Evolutionary conservation across 495 filamentous ascomycete species (phyloP), one percentile per base, ranked within the genome.

Genomic region (Apodospora peruviana): DNA sequence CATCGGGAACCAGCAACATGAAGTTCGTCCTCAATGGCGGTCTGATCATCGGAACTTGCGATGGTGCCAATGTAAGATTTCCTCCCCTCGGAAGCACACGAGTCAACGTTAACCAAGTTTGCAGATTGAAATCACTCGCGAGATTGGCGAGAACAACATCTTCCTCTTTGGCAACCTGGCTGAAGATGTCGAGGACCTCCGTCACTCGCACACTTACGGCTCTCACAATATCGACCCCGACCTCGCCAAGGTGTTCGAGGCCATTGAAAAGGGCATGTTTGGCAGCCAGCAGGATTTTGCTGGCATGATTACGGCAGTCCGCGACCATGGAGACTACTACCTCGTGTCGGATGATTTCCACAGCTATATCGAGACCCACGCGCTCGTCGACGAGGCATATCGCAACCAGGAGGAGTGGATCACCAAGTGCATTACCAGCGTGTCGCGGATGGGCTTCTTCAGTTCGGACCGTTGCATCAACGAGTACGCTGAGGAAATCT

Each of bases 21-120:
- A 98, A 98, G 66, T 98, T 98, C 60, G 91, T 96, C 11, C 74
- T 98, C 57, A 98, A 97, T 59, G 93, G 93, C 48, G 93, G 93
- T 36, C 72, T 98, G 48, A 94, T 98, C 53, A 97, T 98, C 48
- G 93, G 93, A 61, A 98, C 93, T 32, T 96, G 90, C 65, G 93
- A 98, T 59, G 93, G 93, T 61, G 93, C 93, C 47, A 98, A 98
- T 55, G 90, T 95, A 76, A 78, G 84, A 29, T 23, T 32, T 9
- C 47, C 10, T 1, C 22, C 10, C 1, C 0, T 5, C 23, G 1
- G 17, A 9, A 7, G 12, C 2, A 36, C 10, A 4, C 7, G 14
- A 41, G 19, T 10, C 2, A 3, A n/a, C 12, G 8, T 46, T 62
- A 23, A 64, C 48, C n/a, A 5, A 9, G 2, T 11, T 14, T 21